These are phyloP conservation scores for Phytophthora tubulina DNA, from an alignment of 352 stramenopile species.

Conservation along the genomic window DNA sequence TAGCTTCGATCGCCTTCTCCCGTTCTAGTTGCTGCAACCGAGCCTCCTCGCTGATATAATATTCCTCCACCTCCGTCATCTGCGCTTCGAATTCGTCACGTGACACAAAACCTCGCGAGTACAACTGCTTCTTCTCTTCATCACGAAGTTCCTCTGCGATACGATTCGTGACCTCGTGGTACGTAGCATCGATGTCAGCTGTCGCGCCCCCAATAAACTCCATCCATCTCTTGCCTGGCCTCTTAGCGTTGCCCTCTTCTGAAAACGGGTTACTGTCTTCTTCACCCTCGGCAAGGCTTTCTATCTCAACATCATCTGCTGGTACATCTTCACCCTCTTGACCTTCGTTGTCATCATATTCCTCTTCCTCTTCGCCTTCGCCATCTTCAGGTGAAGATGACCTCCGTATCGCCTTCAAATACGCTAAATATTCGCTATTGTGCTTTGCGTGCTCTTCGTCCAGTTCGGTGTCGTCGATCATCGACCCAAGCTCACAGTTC, in stretches of 20 bases:
- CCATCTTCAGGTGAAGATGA: slow-evolving; percentile 20
- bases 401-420: slow-evolving; percentile 55
- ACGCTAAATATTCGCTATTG: slow-evolving; percentile 54
- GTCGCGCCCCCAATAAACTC: slow-evolving; percentile 71
- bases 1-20: slow-evolving; percentile 39
- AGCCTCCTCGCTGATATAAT: slow-evolving; percentile 45
- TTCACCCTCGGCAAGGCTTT: slow-evolving; percentile 7
- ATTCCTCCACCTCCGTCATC: slow-evolving; percentile 47
- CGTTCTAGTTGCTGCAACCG: slow-evolving; percentile 43
- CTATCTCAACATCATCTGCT: slow-evolving; percentile 30
- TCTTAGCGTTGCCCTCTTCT: slow-evolving; percentile 29
- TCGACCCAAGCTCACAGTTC: slow-evolving; percentile 76
- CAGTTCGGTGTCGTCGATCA: slow-evolving; percentile 84
- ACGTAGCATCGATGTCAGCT: slow-evolving; percentile 55
- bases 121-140: slow-evolving; percentile 47
- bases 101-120: slow-evolving; percentile 69
- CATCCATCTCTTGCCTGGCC: slow-evolving; percentile 64
- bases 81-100: slow-evolving; percentile 57
- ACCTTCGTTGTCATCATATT: slow-evolving; percentile 7
- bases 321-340: slow-evolving; percentile 7
- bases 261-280: slow-evolving; percentile 29
- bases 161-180: slow-evolving; percentile 53
- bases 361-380: slow-evolving; percentile 15
- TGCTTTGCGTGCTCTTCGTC: slow-evolving; percentile 61
- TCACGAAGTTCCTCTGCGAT: slow-evolving; percentile 65